phyloP scores from a whole-genome alignment of 2,329 filamentous ascomycete species.

The Monosporascus sp. region DNA sequence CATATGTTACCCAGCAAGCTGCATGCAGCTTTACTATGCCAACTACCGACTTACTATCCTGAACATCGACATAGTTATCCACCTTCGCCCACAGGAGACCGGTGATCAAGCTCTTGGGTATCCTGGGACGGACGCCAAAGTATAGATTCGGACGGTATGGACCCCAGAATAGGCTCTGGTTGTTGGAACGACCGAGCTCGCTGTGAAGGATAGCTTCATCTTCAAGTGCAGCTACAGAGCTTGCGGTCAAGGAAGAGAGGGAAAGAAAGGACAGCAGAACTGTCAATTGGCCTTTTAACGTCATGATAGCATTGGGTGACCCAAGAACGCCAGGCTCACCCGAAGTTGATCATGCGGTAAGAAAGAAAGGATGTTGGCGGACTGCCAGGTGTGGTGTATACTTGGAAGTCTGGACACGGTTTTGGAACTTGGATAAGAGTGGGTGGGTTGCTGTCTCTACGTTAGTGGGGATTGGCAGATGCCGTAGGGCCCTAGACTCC shows the following conservation, averaged over 20 bases:
- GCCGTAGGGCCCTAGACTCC: neutral
- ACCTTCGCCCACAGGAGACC: conserved; percentile 87
- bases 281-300: conserved; percentile 23
- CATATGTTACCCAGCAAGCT: neutral
- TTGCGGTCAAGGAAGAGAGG: conserved; percentile 9
- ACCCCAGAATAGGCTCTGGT: conserved; percentile 90
- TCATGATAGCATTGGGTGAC: conserved; percentile 24
- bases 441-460: too few species aligned
- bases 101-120: conserved; percentile 74
- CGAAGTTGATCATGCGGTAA: neutral
- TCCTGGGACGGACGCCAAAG: conserved; percentile 80
- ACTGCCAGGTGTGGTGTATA: too few species aligned
- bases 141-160: conserved; percentile 92
- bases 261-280: conserved; percentile 26
- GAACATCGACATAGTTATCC: conserved; percentile 70
- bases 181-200: conserved; percentile 53
- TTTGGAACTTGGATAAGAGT: conserved; percentile 15
- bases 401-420: conserved; percentile 21
- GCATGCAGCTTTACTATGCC: conserved; percentile 22
- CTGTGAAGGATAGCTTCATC: conserved; percentile 34
- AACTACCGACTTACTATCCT: conserved; percentile 53
- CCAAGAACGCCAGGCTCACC: neutral
- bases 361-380: neutral
- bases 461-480: too few species aligned
- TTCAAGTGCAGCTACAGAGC: conserved; percentile 21